Conservation (phyloP, 495 filamentous ascomycete species). For the Hypoxylon perforatum region DNA sequence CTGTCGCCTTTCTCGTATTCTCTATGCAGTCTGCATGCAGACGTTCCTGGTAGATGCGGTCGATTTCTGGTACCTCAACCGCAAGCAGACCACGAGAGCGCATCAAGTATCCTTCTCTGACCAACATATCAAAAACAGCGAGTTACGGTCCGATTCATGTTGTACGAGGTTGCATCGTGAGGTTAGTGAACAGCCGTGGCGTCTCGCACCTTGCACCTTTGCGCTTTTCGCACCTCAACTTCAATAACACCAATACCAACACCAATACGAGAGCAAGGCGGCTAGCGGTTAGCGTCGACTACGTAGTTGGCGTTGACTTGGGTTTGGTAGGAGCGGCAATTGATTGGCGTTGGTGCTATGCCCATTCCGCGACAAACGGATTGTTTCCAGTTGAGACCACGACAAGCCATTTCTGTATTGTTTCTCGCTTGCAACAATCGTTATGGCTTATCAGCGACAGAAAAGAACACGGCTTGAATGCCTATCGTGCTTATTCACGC, state of each 20-base stretch:
- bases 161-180: constrained; percentile 12
- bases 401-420: too few species aligned
- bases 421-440: too few species aligned
- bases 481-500: too few species aligned
- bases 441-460: too few species aligned
- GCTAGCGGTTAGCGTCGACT: constrained; percentile 1
- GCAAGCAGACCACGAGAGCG: too few species aligned
- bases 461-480: too few species aligned
- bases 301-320: not conserved
- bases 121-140: constrained; percentile 14
- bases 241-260: too few species aligned
- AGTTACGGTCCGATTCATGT: constrained; percentile 30
- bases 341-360: too few species aligned
- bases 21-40: constrained; percentile 27
- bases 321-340: too few species aligned
- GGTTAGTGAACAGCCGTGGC: constrained; percentile 3
- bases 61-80: constrained; percentile 10
- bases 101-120: not conserved
- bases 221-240: not conserved
- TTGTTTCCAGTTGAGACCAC: too few species aligned
- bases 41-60: constrained; percentile 18
- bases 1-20: constrained; percentile 39
- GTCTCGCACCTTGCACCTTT: constrained; percentile 12
- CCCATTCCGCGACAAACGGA: too few species aligned
- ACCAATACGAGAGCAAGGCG: constrained; percentile 10